phyloP scores from a whole-genome alignment of 257 asterid species.

The Salvia splendens region DNA sequence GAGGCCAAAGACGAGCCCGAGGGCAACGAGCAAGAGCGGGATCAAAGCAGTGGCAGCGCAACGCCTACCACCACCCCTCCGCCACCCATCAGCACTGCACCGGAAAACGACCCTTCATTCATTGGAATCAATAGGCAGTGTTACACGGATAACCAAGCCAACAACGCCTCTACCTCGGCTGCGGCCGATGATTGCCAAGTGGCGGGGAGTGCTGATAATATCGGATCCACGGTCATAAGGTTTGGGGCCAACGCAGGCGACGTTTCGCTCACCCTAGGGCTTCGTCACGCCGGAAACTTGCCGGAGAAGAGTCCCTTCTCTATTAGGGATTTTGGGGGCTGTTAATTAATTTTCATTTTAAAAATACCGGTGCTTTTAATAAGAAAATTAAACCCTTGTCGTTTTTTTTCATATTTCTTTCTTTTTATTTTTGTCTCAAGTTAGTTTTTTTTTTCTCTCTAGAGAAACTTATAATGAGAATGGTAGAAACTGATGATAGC shows the following conservation, averaged over 20 bases:
- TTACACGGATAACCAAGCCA: slow-evolving; percentile 53
- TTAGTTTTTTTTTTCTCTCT: slow-evolving; percentile 18
- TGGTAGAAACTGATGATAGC: slow-evolving; percentile 41
- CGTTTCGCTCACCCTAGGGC: slow-evolving; percentile 93
- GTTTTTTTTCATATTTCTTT: background rate
- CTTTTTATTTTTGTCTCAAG: slow-evolving; percentile 13
- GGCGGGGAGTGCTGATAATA: slow-evolving; percentile 25
- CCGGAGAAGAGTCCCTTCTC: slow-evolving; percentile 76
- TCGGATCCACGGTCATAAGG: slow-evolving; percentile 61
- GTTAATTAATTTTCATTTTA: slow-evolving; percentile 29
- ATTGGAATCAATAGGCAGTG: slow-evolving; percentile 52
- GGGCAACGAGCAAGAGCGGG: slow-evolving; percentile 38
- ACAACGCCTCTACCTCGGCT: slow-evolving; percentile 35
- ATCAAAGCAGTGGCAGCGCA: slow-evolving; percentile 52
- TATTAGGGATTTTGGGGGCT: slow-evolving; percentile 63
- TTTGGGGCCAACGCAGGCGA: slow-evolving; percentile 79
- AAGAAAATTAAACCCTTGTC: slow-evolving; percentile 37
- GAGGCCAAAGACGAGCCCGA: slow-evolving; percentile 68
- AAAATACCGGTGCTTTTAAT: slow-evolving; percentile 30
- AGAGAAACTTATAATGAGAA: slow-evolving; percentile 39
- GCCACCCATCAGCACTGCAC: slow-evolving; percentile 49
- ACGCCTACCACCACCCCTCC: slow-evolving; percentile 43
- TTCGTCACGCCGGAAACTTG: slow-evolving; percentile 87
- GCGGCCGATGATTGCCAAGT: slow-evolving; percentile 38
- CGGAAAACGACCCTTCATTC: slow-evolving; percentile 63